Base-by-base conservation (phyloP, 805 yeast species). In the Schwanniomyces vanrijiae region DNA sequence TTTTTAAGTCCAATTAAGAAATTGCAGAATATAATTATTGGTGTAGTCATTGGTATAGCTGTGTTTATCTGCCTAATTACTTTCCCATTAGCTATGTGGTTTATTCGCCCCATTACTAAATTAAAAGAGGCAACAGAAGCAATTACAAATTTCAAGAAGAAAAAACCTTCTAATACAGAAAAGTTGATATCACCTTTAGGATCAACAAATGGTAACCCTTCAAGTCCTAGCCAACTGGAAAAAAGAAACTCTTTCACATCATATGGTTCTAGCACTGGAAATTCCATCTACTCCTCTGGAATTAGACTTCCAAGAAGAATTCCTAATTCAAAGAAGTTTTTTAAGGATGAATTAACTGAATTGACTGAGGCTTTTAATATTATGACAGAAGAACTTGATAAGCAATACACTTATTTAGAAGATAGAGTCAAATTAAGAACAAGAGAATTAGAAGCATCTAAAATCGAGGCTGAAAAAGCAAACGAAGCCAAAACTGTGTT, bases 391-490 rank as follows among this genome's bases (percentile, higher is more conserved):
- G 96, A 89, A 58, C 74, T 92, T 29, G 89, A 88, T 49, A 77
- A 82, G 49, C 97, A 92, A 62, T 92, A 92, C 58, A 73, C 85
- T 4, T 85, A 86, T 57, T 65, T 92, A 44, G 98, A 94, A 66
- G 96, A 89, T 54, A 78, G 97, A 51, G 98, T 92, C 14, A 76
- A 82, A 43, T 84, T 84, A 31, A 78, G 98, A 60, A 92, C 98
- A 0, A 83, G 81, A 57, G 96, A 92, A 64, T 75, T 92, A 39
- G 97, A 91, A 64, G 85, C 84, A 1, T 94, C 96, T 8, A 88
- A 89, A 56, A 78, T 86, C 25, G 88, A 86, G 61, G 97, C 97
- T 0, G 97, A 92, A 67, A 82, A 86, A 24, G 99, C 99, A 0
- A 92, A 92, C 64, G 97, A 94, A 56, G 96, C 98, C 2, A 94